These are phyloP conservation scores for Cucumis hystrix DNA, from an alignment of 306 rosid species.

Conservation along the genomic window DNA sequence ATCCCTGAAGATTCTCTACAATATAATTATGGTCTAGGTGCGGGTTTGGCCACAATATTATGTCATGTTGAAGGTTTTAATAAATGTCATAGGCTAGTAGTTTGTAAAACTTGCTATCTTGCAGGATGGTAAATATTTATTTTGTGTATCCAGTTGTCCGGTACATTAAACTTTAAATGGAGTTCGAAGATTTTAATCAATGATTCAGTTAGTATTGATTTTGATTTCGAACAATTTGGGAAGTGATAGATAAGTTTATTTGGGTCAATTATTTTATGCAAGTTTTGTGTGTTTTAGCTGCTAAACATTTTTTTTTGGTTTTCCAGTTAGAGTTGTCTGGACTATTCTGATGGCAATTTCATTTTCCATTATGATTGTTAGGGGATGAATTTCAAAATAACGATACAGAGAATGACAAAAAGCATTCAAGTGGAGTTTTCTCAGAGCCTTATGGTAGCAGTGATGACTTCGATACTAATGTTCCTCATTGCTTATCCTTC, in stretches of 20 bases:
- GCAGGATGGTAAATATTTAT: neutral
- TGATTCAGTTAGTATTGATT: neutral
- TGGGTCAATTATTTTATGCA: neutral
- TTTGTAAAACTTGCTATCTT: neutral
- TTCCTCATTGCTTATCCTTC: conserved; percentile 26
- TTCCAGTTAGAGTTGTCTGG: neutral
- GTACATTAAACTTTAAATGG: neutral
- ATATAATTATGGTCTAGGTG: conserved; percentile 46
- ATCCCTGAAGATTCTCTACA: conserved; percentile 28
- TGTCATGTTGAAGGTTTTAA: neutral
- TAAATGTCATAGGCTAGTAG: neutral
- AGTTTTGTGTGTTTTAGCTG: neutral
- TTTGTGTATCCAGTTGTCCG: neutral
- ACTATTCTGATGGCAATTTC: conserved; percentile 14
- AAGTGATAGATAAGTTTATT: neutral
- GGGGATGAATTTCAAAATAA: conserved; percentile 37
- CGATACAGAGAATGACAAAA: conserved; percentile 23
- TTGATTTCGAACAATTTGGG: neutral
- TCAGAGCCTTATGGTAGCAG: conserved; percentile 22
- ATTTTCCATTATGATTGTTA: conserved; percentile 30
- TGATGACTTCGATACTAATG: conserved; percentile 29
- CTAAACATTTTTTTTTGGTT: neutral
- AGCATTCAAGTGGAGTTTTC: conserved; percentile 32
- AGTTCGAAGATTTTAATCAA: neutral
- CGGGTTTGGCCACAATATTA: conserved; percentile 4